Percentiles rank a stretch among this genome's conserved stretches.
Conservation (phyloP, 2,329 filamentous ascomycete genomes). For the Fusarium albosuccineum region DNA sequence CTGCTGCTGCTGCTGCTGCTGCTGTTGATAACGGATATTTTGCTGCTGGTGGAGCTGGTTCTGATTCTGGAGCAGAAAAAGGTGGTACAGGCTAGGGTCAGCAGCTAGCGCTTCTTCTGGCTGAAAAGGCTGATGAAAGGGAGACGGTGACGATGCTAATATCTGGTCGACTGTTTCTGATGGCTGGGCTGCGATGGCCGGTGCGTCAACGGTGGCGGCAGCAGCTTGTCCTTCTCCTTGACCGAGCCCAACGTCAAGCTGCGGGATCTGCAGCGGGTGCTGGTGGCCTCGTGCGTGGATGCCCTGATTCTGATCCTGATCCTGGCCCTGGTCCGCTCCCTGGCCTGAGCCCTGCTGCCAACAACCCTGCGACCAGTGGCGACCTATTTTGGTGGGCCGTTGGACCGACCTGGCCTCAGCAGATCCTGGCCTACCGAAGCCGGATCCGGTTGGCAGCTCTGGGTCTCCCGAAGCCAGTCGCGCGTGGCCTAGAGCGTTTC, state of each 20-base stretch:
- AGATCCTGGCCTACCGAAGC: constrained; percentile 34
- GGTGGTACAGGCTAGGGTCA: constrained; percentile 35
- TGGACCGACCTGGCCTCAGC: constrained; percentile 38
- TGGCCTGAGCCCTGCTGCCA: constrained; percentile 35
- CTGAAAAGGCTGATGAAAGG: constrained; percentile 20
- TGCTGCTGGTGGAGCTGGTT: constrained; percentile 30
- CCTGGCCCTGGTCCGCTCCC: constrained; percentile 33
- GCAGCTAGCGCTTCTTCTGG: neutral
- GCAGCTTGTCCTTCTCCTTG: constrained; percentile 42
- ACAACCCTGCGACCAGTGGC: constrained; percentile 38
- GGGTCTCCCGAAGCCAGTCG: constrained; percentile 28
- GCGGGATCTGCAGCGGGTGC: constrained; percentile 45
- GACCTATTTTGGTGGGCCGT: constrained; percentile 45
- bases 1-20: constrained; percentile 11
- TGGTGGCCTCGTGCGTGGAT: constrained; percentile 42
- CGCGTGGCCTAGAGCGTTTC: constrained; percentile 24
- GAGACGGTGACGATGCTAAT: constrained; percentile 32
- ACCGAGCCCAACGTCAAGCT: constrained; percentile 44
- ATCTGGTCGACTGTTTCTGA: constrained; percentile 25
- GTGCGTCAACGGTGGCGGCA: constrained; percentile 14
- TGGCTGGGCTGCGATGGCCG: constrained; percentile 25
- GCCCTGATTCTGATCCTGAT: constrained; percentile 41
- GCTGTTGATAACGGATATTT: constrained; percentile 15
- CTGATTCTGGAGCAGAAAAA: constrained; percentile 38
- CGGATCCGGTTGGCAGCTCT: constrained; percentile 41